Percentiles rank a stretch among this genome's conserved stretches.
Evolutionary conservation across 441 rosid species (phyloP).

Genomic region (Euphorbia celastroides): DNA sequence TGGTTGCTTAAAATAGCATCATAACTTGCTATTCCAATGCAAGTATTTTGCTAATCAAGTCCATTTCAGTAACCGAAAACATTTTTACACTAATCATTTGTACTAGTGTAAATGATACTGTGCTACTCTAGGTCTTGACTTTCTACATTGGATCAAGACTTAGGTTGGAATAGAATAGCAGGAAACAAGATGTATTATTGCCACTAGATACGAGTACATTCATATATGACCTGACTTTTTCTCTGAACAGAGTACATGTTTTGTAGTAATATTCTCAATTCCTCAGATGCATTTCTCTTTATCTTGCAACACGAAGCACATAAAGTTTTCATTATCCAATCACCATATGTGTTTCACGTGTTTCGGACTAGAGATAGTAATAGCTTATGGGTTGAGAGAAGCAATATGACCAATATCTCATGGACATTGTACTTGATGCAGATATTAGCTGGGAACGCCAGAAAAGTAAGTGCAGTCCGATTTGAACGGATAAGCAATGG

Average conservation of each 20-base stretch:
- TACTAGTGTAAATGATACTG: neutral
- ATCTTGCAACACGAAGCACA: neutral
- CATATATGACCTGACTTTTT: conserved; percentile 1
- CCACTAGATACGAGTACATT: neutral
- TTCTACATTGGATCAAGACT: neutral
- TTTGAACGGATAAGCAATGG: conserved; percentile 63
- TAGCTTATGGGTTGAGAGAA: neutral
- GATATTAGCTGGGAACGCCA: conserved; percentile 95
- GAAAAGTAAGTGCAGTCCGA: conserved; percentile 91
- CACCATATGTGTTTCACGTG: neutral
- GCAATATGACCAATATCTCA: conserved; percentile 6
- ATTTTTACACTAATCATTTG: neutral
- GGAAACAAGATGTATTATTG: neutral
- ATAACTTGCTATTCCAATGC: neutral
- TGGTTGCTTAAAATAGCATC: neutral
- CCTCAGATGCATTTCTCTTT: neutral
- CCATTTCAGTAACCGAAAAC: neutral
- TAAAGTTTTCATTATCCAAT: too few species aligned
- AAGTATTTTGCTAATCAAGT: conserved; percentile 4
- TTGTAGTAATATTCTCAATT: neutral
- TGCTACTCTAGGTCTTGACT: neutral
- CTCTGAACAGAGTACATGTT: neutral
- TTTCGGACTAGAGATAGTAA: conserved; percentile 1
- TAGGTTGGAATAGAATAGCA: neutral
- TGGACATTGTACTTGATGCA: conserved; percentile 26